These are phyloP conservation scores for Xylaria sp. DNA, from an alignment of 2,329 filamentous ascomycete species.

Conservation along the genomic window DNA sequence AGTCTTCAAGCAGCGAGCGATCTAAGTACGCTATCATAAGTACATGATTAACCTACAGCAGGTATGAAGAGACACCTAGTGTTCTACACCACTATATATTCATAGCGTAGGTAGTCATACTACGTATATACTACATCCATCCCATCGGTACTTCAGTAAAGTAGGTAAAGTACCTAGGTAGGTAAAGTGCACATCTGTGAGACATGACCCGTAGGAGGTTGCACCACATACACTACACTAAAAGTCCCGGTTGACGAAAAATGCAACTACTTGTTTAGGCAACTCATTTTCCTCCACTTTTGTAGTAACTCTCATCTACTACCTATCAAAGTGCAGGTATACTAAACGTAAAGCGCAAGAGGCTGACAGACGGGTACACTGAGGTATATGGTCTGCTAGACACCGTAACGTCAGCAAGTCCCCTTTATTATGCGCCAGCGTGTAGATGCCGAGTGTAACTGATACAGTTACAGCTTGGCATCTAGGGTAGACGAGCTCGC, in stretches of 20 bases:
- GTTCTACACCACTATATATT: no score
- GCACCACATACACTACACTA: constrained; percentile 1
- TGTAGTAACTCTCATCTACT: not conserved
- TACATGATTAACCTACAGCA: not conserved
- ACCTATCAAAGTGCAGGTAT: no score
- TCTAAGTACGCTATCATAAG: no score
- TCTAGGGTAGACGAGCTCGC: not conserved
- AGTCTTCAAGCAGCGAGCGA: no score
- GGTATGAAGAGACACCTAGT: not conserved
- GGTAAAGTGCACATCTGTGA: no score
- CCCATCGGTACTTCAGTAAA: no score
- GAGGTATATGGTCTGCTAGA: not conserved
- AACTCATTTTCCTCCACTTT: not conserved
- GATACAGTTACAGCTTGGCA: not conserved
- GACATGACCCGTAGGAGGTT: not conserved
- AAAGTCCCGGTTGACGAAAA: constrained; percentile 4
- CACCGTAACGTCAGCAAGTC: not conserved
- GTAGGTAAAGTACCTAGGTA: not conserved
- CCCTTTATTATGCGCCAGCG: not conserved
- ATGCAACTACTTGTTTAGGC: constrained; percentile 16
- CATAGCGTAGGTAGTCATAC: no score
- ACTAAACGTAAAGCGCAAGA: no score
- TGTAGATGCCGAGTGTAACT: not conserved
- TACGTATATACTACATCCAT: no score
- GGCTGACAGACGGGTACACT: not conserved